Evolutionary conservation across 805 yeast genomes (phyloP).

Genomic region (Blastobotrys peoriensis): DNA sequence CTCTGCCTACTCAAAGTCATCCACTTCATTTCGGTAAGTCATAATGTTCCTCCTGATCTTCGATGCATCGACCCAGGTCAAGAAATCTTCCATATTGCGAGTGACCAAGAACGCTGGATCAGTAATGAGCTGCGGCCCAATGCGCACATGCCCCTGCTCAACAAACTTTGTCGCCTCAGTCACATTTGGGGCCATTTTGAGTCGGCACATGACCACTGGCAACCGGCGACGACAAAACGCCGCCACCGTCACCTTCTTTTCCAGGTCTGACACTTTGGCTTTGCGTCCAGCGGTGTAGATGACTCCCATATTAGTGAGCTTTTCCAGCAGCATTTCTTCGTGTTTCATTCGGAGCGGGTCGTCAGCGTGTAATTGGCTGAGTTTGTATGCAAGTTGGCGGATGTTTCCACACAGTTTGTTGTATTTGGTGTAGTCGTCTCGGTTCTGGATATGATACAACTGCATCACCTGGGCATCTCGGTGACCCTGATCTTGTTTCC

Average conservation of each 20-base stretch:
- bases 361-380: slow-evolving; percentile 76
- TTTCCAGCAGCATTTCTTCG: slow-evolving; percentile 81
- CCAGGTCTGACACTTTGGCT: slow-evolving; percentile 85
- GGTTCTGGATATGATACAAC: slow-evolving; percentile 84
- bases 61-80: slow-evolving; percentile 96
- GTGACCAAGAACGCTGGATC: slow-evolving; percentile 95
- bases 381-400: slow-evolving; percentile 76
- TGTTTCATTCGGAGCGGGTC: slow-evolving; percentile 86
- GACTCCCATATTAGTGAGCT: slow-evolving; percentile 83
- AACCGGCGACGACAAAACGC: slow-evolving; percentile 88
- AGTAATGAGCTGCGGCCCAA: slow-evolving; percentile 92
- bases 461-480: slow-evolving; percentile 96
- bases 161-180: slow-evolving; percentile 84
- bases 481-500: slow-evolving; percentile 96
- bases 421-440: slow-evolving; percentile 94
- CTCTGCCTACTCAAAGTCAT: slow-evolving; percentile 63
- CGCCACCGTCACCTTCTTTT: slow-evolving; percentile 85
- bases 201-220: slow-evolving; percentile 89
- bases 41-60: slow-evolving; percentile 87
- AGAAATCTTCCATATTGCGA: slow-evolving; percentile 88
- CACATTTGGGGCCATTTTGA: slow-evolving; percentile 88
- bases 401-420: slow-evolving; percentile 90
- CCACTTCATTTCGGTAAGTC: slow-evolving; percentile 69
- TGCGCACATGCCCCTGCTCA: slow-evolving; percentile 96
- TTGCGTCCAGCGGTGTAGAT: slow-evolving; percentile 55